Evolutionary conservation across 257 asterid species (phyloP).

Genomic region (Gentiana dahurica): DNA sequence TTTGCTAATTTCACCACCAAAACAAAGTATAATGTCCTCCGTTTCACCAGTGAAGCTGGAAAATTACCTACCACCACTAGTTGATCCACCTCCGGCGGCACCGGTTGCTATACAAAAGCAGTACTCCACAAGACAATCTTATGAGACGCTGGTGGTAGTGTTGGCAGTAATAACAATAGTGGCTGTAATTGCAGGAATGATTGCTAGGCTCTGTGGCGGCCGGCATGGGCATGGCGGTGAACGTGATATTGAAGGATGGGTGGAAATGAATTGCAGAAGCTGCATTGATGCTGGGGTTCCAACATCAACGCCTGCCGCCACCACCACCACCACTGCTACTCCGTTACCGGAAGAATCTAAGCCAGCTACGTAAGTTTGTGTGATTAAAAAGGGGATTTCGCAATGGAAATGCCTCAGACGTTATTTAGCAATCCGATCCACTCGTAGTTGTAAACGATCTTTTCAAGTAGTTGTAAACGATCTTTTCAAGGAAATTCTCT

Average conservation of each 20-base stretch:
- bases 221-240: slow-evolving; percentile 63
- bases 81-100: slow-evolving; percentile 39
- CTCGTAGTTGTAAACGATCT: too few relatives aligned
- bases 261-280: slow-evolving; percentile 47
- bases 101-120: slow-evolving; percentile 18
- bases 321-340: background rate
- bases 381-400: too few relatives aligned
- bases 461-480: too few relatives aligned
- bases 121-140: slow-evolving; percentile 46
- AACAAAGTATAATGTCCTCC: too few relatives aligned
- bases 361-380: too few relatives aligned
- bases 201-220: slow-evolving; percentile 77
- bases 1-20: too few relatives aligned
- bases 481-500: too few relatives aligned
- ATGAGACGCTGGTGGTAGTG: slow-evolving; percentile 77
- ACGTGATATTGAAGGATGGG: slow-evolving; percentile 78
- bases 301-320: slow-evolving; percentile 7
- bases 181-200: slow-evolving; percentile 62
- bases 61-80: slow-evolving; percentile 68
- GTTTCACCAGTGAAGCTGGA: background rate
- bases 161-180: slow-evolving; percentile 64
- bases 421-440: too few relatives aligned
- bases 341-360: slow-evolving; percentile 12
- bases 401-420: too few relatives aligned
- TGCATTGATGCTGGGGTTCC: slow-evolving; percentile 19